Percentiles rank a stretch among this genome's conserved stretches.
Conservation (phyloP, 352 stramenopile species). For the Pythium folliculosum region DNA sequence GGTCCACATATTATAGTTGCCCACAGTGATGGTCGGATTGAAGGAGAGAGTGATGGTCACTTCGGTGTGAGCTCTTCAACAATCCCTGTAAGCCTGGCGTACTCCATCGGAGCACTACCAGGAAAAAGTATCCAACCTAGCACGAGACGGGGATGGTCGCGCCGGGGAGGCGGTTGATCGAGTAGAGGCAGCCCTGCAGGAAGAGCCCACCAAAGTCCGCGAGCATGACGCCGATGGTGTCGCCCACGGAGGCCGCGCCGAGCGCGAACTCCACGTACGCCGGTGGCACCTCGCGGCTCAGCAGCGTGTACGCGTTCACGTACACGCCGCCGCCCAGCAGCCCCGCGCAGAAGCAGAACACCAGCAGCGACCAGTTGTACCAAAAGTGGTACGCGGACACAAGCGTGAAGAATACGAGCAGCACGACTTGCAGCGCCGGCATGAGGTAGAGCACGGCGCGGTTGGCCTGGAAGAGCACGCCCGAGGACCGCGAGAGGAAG, state of each 20-base stretch:
- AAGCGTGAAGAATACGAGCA: slow-evolving; percentile 88
- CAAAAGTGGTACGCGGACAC: slow-evolving; percentile 79
- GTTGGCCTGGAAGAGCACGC: slow-evolving; percentile 78
- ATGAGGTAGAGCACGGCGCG: slow-evolving; percentile 87
- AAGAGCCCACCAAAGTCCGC: slow-evolving; percentile 88
- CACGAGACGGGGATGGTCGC: slow-evolving; percentile 60
- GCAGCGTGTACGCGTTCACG: slow-evolving; percentile 91
- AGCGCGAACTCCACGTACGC: slow-evolving; percentile 88
- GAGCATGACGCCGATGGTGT: slow-evolving; percentile 89
- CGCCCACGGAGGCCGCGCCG: slow-evolving; percentile 83
- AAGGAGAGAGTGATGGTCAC: slow-evolving; percentile 16
- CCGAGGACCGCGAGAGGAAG: slow-evolving; percentile 91
- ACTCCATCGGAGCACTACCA: neutral
- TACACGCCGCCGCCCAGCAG: slow-evolving; percentile 90
- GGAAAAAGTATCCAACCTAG: slow-evolving; percentile 24
- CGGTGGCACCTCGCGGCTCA: slow-evolving; percentile 76
- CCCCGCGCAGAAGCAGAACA: slow-evolving; percentile 85
- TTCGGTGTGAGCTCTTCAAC: neutral
- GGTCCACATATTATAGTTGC: slow-evolving; percentile 16
- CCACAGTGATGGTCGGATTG: slow-evolving; percentile 14
- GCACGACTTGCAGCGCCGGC: slow-evolving; percentile 79
- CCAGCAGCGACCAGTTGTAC: slow-evolving; percentile 86
- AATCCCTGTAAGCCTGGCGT: neutral
- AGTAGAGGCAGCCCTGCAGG: slow-evolving; percentile 93
- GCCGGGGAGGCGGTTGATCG: slow-evolving; percentile 68